Conservation (phyloP, 31 red algal species). For the Asparagopsis taxiformis region DNA sequence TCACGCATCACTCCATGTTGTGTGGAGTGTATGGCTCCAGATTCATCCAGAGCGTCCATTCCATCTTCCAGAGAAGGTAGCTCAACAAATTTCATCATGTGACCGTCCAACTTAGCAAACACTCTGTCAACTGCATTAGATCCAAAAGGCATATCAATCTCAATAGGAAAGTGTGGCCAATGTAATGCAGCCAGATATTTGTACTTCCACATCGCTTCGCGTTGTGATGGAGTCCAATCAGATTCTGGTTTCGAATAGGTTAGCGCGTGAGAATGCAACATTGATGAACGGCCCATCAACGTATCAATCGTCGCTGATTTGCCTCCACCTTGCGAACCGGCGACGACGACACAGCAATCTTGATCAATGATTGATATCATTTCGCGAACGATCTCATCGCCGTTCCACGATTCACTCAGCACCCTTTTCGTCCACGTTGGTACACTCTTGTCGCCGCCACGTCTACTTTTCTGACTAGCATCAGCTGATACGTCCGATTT, state of each 20-base stretch:
- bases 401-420: conserved; percentile 27
- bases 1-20: conserved; percentile 12
- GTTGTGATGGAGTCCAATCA: too few relatives aligned
- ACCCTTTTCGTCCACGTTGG: conserved; percentile 11
- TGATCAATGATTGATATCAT: conserved; percentile 5
- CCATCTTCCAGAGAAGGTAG: conserved; percentile 22
- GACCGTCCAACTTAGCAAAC: conserved; percentile 24
- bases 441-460: not conserved
- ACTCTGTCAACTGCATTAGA: not conserved
- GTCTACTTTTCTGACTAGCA: not conserved
- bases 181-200: conserved; percentile 16
- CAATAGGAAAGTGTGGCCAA: conserved; percentile 24
- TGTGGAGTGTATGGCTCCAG: not conserved
- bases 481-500: too few relatives aligned
- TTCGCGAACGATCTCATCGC: conserved; percentile 15
- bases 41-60: conserved; percentile 22
- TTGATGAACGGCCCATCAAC: not conserved
- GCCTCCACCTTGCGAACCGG: conserved; percentile 38
- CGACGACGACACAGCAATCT: conserved; percentile 14
- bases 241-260: too few relatives aligned
- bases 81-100: conserved; percentile 30
- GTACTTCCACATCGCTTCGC: not conserved
- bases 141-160: conserved; percentile 16
- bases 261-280: conserved; percentile 19
- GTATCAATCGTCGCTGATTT: conserved; percentile 31